phyloP scores from a whole-genome alignment of 208 protist species.

The Sergeia podlipaevii region DNA sequence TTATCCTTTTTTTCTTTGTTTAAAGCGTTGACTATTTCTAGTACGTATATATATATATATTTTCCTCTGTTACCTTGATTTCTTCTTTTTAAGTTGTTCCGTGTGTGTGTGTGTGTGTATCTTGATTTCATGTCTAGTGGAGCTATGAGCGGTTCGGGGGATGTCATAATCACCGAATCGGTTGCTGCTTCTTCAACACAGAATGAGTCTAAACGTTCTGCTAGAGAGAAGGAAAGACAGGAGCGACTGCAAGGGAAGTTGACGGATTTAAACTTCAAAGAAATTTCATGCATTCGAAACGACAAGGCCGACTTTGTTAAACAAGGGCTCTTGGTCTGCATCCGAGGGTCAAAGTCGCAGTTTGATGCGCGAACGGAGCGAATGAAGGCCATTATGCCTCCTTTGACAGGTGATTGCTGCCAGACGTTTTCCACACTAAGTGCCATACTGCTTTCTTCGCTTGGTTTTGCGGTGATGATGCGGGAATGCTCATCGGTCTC shows the following conservation, averaged over 20 bases:
- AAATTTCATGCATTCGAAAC: conserved; percentile 36
- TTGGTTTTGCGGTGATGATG: conserved; percentile 64
- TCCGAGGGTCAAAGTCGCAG: conserved; percentile 76
- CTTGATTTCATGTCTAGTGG: too few species aligned
- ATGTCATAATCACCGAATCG: too few species aligned
- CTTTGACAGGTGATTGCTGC: conserved; percentile 79
- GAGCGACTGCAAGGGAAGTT: conserved; percentile 53
- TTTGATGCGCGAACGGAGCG: conserved; percentile 60
- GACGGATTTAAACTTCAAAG: conserved; percentile 56
- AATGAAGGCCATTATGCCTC: conserved; percentile 53
- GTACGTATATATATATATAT: too few species aligned
- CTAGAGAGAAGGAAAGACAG: conserved; percentile 54
- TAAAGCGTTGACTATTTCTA: too few species aligned
- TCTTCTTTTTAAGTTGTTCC: conserved; percentile 8
- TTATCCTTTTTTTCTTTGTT: too few species aligned
- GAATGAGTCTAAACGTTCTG: conserved; percentile 11
- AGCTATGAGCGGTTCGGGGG: too few species aligned
- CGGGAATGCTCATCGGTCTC: conserved; percentile 55
- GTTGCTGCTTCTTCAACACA: too few species aligned
- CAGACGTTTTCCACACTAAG: conserved; percentile 84
- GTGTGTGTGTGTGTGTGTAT: too few species aligned
- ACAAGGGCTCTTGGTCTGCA: conserved; percentile 43
- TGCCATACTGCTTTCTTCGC: conserved; percentile 67
- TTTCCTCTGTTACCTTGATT: conserved; percentile 13
- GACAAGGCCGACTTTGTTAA: conserved; percentile 47